Evolutionary conservation across 495 filamentous ascomycete genomes (phyloP), one percentile per base, ranked within the genome.

Genomic region (Physcia stellaris): DNA sequence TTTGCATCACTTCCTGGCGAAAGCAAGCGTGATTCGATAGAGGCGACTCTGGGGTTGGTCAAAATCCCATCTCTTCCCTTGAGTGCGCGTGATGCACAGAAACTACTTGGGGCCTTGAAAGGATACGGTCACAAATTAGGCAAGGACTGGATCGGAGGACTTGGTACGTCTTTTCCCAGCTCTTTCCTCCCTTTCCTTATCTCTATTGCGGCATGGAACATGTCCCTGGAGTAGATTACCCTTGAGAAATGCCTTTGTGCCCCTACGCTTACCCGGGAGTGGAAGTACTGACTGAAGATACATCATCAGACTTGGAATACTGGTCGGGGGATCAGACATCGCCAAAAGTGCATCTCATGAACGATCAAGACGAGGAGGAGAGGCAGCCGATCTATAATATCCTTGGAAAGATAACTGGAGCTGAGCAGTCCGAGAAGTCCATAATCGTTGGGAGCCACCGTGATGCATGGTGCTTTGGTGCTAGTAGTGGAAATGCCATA

Each of bases 381-480:
- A 67, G 79, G 48, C 82, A 88, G 49, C 72, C 79, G 4, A 92
- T 98, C 28, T 92, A 83, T 65, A 98, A 98, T 52, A 73, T 95
- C 0, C 68, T 90, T 35, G 90, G 82, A 17, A 67, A 71, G 32
- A 88, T 98, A 36, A 48, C 61, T 3, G 90, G 90, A n/a, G 55
- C 80, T 21, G 90, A 96, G 48, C 76, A 86, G 47, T 66, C 63
- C 2, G 75, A 86, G 36, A 93, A 94, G 59, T 79, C 77, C 34
- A 78, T 98, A 51, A 81, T 93, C 37, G 69, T 98, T 39, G 92
- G 90, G 18, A 94, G 86, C 53, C 90, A 94, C 54, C 83, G 90
- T 15, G 90, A 98, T 54, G 77, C 86, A 6, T 95, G 83, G 85
- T 80, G 84, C 38, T 81, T 92, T 50, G 88, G 92, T 41, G 84